These are phyloP conservation scores for Starmerella khaoyaiensis DNA, from an alignment of 805 yeast species.

Conservation along the genomic window DNA sequence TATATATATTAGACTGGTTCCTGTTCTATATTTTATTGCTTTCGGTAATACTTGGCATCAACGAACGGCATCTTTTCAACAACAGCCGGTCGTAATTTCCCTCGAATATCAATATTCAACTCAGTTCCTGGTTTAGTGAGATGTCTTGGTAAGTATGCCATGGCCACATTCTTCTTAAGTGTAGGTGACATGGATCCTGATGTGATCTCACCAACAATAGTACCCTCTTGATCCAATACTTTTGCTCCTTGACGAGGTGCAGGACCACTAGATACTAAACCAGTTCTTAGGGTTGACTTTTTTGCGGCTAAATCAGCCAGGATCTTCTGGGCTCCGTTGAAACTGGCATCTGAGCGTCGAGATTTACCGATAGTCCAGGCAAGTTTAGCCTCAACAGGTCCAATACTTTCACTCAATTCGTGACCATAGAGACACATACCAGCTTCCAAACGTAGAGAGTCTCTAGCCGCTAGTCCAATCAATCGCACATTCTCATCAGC, in stretches of 20 bases:
- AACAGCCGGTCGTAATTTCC: slow-evolving; percentile 61
- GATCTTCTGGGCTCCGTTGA: slow-evolving; percentile 68
- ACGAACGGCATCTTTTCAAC: slow-evolving; percentile 82
- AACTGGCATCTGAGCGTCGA: slow-evolving; percentile 45
- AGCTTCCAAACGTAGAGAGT: slow-evolving; percentile 87
- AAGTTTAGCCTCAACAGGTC: slow-evolving; percentile 82
- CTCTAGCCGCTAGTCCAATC: slow-evolving; percentile 96
- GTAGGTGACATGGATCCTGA: slow-evolving; percentile 58
- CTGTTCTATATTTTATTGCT: background rate
- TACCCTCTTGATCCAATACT: slow-evolving; percentile 44
- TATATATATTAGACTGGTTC: background rate
- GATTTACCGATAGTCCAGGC: slow-evolving; percentile 81
- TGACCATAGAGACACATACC: slow-evolving; percentile 97
- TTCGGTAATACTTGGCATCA: slow-evolving; percentile 48
- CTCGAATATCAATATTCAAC: slow-evolving; percentile 66
- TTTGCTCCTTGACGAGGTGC: slow-evolving; percentile 77
- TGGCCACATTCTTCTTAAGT: slow-evolving; percentile 72
- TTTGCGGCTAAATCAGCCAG: slow-evolving; percentile 60
- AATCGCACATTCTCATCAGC: slow-evolving; percentile 50
- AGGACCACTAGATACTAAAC: slow-evolving; percentile 63
- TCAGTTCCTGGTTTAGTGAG: slow-evolving; percentile 61
- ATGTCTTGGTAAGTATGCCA: slow-evolving; percentile 69
- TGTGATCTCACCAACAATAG: slow-evolving; percentile 46
- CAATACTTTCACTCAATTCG: slow-evolving; percentile 63
- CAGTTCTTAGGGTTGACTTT: slow-evolving; percentile 52